phyloP scores from a whole-genome alignment of 345 rosid species.

The Dipteronia sinensis region DNA sequence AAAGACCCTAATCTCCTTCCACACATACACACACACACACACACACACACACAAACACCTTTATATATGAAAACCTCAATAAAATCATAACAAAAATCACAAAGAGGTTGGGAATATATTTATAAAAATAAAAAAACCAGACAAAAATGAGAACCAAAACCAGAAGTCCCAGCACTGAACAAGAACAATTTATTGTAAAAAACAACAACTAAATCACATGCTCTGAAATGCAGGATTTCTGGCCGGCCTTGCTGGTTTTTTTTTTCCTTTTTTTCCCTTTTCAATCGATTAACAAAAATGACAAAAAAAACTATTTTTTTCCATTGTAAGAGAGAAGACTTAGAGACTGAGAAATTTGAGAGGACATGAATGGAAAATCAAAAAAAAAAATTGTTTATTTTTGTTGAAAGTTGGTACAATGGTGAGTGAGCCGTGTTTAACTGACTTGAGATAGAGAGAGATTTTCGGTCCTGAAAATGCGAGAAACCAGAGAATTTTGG shows the following conservation, averaged over 20 bases:
- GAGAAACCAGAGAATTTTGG: slow-evolving; percentile 24
- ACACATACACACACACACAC: background rate
- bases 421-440: slow-evolving; percentile 1
- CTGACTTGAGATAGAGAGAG: background rate
- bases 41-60: too few species aligned
- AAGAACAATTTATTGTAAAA: background rate
- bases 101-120: background rate
- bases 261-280: background rate
- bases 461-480: slow-evolving; percentile 20
- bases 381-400: background rate
- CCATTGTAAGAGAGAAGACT: background rate
- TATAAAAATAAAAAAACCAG: background rate
- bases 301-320: background rate
- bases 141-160: slow-evolving; percentile 15
- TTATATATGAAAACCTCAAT: background rate
- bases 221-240: slow-evolving; percentile 18
- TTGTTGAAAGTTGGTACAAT: slow-evolving; percentile 5
- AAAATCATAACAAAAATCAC: background rate
- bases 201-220: background rate
- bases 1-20: background rate
- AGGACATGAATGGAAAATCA: slow-evolving; percentile 1
- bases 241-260: slow-evolving; percentile 23
- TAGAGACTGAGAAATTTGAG: slow-evolving; percentile 7
- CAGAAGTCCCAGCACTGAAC: slow-evolving; percentile 27
- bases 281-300: background rate